Conservation (phyloP, 352 stramenopile genomes). For the Globisporangium cederbergense region DNA sequence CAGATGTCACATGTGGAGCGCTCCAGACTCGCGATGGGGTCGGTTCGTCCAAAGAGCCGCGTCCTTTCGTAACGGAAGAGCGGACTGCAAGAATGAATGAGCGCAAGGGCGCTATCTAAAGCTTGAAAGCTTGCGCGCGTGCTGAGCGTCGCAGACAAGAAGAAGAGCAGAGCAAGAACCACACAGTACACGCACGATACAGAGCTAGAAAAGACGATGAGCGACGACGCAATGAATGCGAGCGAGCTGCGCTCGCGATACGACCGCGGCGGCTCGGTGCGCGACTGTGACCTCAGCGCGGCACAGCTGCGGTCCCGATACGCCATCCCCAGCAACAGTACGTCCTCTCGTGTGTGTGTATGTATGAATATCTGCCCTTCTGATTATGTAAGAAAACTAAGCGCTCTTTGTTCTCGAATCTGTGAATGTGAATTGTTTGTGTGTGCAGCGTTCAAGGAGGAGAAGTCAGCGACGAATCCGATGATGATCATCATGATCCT, state of each 20-base stretch:
- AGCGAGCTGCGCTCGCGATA: conserved; percentile 73
- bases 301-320: conserved; percentile 77
- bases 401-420: not conserved
- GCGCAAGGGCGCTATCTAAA: not conserved
- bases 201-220: conserved; percentile 16
- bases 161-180: not conserved
- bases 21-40: not conserved
- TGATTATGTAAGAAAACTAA: not conserved
- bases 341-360: conserved; percentile 13
- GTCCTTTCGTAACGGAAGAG: conserved; percentile 6
- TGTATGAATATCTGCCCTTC: not conserved
- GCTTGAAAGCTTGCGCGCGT: no score
- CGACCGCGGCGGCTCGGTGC: conserved; percentile 65
- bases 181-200: not conserved
- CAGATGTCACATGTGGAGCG: not conserved
- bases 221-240: conserved; percentile 61
- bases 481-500: conserved; percentile 51
- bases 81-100: not conserved
- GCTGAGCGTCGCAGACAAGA: not conserved
- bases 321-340: conserved; percentile 81
- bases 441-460: conserved; percentile 59
- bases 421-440: not conserved
- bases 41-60: not conserved
- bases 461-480: conserved; percentile 39
- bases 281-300: conserved; percentile 73